These are phyloP conservation scores for Populus simonii DNA, from an alignment of 345 rosid species.

Conservation along the genomic window DNA sequence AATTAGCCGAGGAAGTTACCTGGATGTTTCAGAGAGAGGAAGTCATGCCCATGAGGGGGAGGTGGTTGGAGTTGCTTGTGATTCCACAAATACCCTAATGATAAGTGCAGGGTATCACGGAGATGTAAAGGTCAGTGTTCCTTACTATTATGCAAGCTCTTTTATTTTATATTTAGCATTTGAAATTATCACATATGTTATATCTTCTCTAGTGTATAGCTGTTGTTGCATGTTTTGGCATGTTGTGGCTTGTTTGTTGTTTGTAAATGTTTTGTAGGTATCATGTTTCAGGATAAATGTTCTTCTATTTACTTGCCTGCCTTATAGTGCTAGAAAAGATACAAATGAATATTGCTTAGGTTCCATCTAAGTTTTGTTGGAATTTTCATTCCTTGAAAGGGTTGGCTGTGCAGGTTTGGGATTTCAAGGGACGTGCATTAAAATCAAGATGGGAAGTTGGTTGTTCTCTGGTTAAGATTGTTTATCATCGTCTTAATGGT, in stretches of 20 bases:
- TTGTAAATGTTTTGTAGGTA: not conserved
- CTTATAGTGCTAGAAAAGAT: not conserved
- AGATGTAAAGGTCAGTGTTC: conserved; percentile 63
- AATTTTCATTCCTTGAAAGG: conserved; percentile 5
- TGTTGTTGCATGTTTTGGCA: not conserved
- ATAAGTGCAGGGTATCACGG: conserved; percentile 94
- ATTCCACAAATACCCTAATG: conserved; percentile 85
- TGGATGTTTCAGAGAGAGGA: conserved; percentile 54
- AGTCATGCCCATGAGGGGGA: conserved; percentile 65
- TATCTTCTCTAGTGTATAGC: not conserved
- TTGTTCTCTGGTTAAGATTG: conserved; percentile 67
- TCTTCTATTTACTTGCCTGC: not conserved
- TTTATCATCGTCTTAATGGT: conserved; percentile 80
- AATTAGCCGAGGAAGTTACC: conserved; percentile 78
- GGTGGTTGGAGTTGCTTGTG: conserved; percentile 92
- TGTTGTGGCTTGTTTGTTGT: not conserved
- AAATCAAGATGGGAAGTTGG: conserved; percentile 85
- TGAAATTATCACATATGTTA: not conserved
- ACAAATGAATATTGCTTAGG: not conserved
- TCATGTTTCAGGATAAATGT: not conserved
- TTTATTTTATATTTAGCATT: too few relatives aligned
- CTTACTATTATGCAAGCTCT: not conserved
- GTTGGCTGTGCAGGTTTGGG: conserved; percentile 71
- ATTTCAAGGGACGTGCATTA: conserved; percentile 67
- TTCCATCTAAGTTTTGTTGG: conserved; percentile 4